These are phyloP conservation scores for Oryza glaberrima DNA, from an alignment of 176 grass and related monocot species.

Conservation along the genomic window DNA sequence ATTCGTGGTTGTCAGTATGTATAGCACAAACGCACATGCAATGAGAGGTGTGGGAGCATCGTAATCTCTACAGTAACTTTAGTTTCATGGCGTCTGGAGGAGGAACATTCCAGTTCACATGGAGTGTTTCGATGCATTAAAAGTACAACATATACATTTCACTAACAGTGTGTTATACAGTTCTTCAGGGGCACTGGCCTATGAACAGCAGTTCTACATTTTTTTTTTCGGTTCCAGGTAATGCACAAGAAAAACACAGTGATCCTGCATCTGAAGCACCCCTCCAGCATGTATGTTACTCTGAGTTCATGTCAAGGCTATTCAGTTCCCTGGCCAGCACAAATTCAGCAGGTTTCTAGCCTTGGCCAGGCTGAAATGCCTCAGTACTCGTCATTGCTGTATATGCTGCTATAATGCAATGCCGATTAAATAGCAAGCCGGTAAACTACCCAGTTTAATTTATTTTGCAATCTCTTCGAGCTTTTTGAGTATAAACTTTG, in stretches of 20 bases:
- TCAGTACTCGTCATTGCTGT: neutral
- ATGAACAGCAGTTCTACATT: slow-evolving; percentile 21
- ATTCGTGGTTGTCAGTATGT: slow-evolving; percentile 9
- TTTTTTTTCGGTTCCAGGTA: neutral
- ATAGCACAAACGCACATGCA: slow-evolving; percentile 18
- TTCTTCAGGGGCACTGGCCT: neutral
- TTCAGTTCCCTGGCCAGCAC: slow-evolving; percentile 22
- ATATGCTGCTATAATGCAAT: neutral
- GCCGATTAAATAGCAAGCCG: slow-evolving; percentile 31
- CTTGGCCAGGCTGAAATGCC: neutral
- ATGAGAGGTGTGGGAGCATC: neutral
- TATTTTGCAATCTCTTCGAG: slow-evolving; percentile 66
- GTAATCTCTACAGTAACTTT: neutral
- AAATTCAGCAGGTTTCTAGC: neutral
- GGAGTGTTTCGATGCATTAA: slow-evolving; percentile 3
- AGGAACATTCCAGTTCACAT: slow-evolving; percentile 20
- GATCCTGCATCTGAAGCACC: neutral
- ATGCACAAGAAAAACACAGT: slow-evolving; percentile 1
- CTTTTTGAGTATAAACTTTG: slow-evolving; percentile 58
- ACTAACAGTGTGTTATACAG: slow-evolving; percentile 2
- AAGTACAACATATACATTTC: slow-evolving; percentile 16
- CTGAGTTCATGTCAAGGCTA: slow-evolving; percentile 6
- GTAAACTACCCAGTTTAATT: neutral
- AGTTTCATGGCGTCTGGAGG: neutral
- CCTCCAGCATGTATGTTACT: neutral